Base-by-base conservation (phyloP, 2,329 filamentous ascomycete genomes). In the Calonectria hongkongensis region DNA sequence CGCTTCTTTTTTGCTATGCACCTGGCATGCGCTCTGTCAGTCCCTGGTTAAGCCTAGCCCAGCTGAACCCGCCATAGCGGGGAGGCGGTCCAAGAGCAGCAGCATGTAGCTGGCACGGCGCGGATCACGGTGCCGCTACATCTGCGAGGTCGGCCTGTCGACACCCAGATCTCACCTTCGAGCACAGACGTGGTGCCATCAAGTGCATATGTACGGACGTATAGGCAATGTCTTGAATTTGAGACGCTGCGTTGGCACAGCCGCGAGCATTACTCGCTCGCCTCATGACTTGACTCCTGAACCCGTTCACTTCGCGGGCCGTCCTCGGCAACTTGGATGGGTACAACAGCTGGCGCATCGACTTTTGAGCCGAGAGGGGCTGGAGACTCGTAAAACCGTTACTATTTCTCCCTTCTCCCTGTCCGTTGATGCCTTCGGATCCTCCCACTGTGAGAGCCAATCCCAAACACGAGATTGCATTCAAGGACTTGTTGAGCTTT, bases 401-500 rank as follows among this genome's bases (percentile, higher is more conserved):
- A 13, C 54, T 60, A 39, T 43, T 43, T 47, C 58, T 45, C 41
- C 39, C n/a, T 47, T 30, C 16, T 6, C 8, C 39, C 43, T 45
- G 25, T 41, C 39, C 25, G 39, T 28, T 16, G 39, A 47, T 33
- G 25, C 39, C 58, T 47, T 43, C 28, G 27, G 51, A 28, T 54
- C 30, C 41, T 58, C 30, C 28, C 58, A 43, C 68, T 58, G 50
- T 16, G 30, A 71, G 30, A 48, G n/a, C 58, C 58, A 56, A 58
- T 65, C 68, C 60, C 47, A 36, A 67, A 71, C 63, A 63, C 64
- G 69, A 71, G 54, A 66, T 71, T 62, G 39, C 47, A 33, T 27
- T 21, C 28, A 47, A 18, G 54, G 12, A 47, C 63, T 47, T 64
- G 58, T 56, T 33, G 36, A 62, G 28, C 39, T 45, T 58, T 60